Conservation (phyloP, 805 yeast genomes). For the Lachancea fermentati region DNA sequence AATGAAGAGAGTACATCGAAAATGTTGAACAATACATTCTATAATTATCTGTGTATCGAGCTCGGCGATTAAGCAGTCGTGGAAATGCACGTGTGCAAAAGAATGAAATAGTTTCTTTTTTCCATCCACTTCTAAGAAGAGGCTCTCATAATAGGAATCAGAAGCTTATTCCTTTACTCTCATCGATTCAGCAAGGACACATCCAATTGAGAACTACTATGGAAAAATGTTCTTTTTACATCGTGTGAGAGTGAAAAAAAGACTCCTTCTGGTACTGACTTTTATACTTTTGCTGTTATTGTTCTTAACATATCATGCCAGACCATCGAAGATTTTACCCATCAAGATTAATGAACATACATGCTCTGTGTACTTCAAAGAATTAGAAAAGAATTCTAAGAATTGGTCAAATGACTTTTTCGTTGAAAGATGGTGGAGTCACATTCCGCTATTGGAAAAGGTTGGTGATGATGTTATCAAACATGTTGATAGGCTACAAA, state of each 20-base stretch:
- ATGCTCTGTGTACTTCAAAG: neutral
- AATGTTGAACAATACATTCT: too few relatives aligned
- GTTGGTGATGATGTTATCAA: constrained; percentile 9
- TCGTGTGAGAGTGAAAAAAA: neutral
- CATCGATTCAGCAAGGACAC: too few relatives aligned
- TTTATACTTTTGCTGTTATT: neutral
- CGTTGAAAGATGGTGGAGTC: constrained; percentile 1
- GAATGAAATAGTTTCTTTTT: too few relatives aligned
- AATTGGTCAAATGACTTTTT: neutral
- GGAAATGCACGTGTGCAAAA: too few relatives aligned
- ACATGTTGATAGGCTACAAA: constrained; percentile 1
- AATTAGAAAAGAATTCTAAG: neutral
- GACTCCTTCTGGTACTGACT: neutral
- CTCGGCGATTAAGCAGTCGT: too few relatives aligned
- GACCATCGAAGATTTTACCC: neutral
- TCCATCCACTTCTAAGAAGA: too few relatives aligned
- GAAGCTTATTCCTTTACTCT: too few relatives aligned
- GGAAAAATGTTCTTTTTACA: neutral
- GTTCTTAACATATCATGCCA: neutral
- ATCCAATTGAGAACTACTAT: neutral
- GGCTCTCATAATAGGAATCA: too few relatives aligned
- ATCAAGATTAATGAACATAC: neutral
- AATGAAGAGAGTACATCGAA: too few relatives aligned
- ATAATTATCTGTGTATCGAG: too few relatives aligned
- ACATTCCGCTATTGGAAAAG: neutral